Conservation (phyloP, 306 rosid species). For the Cyamopsis tetragonoloba region DNA sequence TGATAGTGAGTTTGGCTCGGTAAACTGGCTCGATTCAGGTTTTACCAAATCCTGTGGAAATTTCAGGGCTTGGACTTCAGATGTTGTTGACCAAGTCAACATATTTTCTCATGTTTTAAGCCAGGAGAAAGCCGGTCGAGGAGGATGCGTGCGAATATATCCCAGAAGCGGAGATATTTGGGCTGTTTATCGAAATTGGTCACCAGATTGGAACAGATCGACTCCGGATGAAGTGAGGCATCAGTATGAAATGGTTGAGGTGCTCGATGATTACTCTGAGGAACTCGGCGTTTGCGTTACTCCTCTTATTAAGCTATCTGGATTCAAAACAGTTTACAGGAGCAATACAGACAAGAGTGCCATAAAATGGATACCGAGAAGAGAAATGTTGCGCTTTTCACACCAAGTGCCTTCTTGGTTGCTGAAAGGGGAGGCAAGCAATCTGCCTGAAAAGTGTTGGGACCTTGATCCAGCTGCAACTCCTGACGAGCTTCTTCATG, state of each 20-base stretch:
- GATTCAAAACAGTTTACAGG: constrained; percentile 84
- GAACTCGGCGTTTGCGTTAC: constrained; percentile 80
- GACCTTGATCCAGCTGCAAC: constrained; percentile 98
- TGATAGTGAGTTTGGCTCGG: constrained; percentile 78
- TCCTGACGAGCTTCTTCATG: constrained; percentile 91
- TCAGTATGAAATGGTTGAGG: constrained; percentile 95
- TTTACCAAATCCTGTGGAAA: constrained; percentile 98
- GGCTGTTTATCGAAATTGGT: constrained; percentile 95
- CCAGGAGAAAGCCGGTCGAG: constrained; percentile 81
- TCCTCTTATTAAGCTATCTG: constrained; percentile 78
- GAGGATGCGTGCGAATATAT: constrained; percentile 86
- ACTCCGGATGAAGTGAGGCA: constrained; percentile 87
- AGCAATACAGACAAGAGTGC: constrained; percentile 60
- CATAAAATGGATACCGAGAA: constrained; percentile 74
- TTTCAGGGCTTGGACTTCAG: constrained; percentile 77
- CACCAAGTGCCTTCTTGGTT: constrained; percentile 95
- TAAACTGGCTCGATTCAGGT: constrained; percentile 84
- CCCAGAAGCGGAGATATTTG: constrained; percentile 85
- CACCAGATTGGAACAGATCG: constrained; percentile 73
- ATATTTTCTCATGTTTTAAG: constrained; percentile 82
- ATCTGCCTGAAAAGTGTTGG: constrained; percentile 81
- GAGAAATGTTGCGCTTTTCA: constrained; percentile 90
- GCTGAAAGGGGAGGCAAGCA: constrained; percentile 50
- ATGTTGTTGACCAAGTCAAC: constrained; percentile 82
- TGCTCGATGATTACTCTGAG: constrained; percentile 86